phyloP scores from a whole-genome alignment of 331 rosid species.

The Dryas integrifolia region DNA sequence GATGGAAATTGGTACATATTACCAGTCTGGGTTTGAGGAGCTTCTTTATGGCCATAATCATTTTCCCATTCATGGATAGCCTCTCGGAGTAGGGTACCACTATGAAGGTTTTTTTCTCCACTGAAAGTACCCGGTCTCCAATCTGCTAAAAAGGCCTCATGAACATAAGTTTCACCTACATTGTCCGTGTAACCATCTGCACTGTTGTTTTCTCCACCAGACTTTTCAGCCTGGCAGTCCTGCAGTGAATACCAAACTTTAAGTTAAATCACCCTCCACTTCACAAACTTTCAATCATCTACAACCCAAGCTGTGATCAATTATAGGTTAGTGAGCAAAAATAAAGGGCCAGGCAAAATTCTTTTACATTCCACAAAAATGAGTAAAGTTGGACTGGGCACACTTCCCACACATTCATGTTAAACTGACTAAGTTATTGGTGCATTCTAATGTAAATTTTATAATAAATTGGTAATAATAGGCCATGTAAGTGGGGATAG shows the following conservation, averaged over 20 bases:
- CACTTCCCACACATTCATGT: not conserved
- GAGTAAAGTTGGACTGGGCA: not conserved
- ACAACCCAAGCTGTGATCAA: not conserved
- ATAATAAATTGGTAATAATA: not conserved
- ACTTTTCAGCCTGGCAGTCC: slow-evolving; percentile 56
- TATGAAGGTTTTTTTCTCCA: slow-evolving; percentile 47
- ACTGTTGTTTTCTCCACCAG: slow-evolving; percentile 34
- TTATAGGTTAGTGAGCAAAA: not conserved
- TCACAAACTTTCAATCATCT: slow-evolving; percentile 22
- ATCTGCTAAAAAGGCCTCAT: slow-evolving; percentile 80
- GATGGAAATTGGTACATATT: slow-evolving; percentile 35
- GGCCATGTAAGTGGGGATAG: not conserved
- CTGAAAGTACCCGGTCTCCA: slow-evolving; percentile 59
- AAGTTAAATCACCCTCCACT: slow-evolving; percentile 30
- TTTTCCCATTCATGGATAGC: slow-evolving; percentile 32
- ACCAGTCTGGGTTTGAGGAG: slow-evolving; percentile 42
- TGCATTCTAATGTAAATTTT: not conserved
- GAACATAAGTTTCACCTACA: slow-evolving; percentile 61
- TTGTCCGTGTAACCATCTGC: slow-evolving; percentile 47
- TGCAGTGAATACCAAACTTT: slow-evolving; percentile 40
- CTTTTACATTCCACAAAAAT: not conserved
- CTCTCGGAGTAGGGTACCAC: slow-evolving; percentile 35
- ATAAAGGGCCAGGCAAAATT: slow-evolving; percentile 1
- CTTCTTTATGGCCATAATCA: slow-evolving; percentile 38
- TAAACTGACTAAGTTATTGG: not conserved